These are phyloP conservation scores for Paramecium bursaria DNA, from an alignment of 73 alveolate genomes.

Conservation along the genomic window DNA sequence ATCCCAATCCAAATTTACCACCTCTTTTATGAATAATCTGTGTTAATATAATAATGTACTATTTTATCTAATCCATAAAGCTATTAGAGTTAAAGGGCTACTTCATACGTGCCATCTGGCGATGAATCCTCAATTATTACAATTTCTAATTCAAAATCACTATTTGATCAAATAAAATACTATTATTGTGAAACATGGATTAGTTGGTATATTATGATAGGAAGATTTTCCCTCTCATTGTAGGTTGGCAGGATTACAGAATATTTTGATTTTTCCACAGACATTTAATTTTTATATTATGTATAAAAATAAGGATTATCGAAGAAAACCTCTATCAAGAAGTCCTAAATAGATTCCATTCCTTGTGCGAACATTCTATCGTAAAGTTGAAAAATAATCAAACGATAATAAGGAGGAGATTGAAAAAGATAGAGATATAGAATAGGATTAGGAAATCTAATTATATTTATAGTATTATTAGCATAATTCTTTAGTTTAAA, in stretches of 20 bases:
- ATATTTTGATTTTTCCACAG: constrained; percentile 73
- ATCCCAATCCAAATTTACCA: constrained; percentile 98
- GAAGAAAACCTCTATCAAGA: too few species aligned
- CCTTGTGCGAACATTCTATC: too few species aligned
- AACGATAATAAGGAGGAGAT: too few species aligned
- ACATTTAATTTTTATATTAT: constrained; percentile 2
- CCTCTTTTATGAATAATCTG: constrained; percentile 85
- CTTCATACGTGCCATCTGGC: constrained; percentile 96
- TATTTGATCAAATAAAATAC: constrained; percentile 21
- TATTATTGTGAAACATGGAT: constrained; percentile 80
- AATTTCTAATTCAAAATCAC: constrained; percentile 87
- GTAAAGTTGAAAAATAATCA: too few species aligned
- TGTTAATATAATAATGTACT: constrained; percentile 10
- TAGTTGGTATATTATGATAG: constrained; percentile 87
- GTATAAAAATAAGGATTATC: too few species aligned
- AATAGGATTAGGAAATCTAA: not conserved
- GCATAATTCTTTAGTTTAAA: not conserved
- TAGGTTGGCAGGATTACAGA: constrained; percentile 97
- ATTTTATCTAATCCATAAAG: constrained; percentile 90
- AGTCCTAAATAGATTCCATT: too few species aligned
- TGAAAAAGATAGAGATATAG: too few species aligned
- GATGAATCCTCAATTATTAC: constrained; percentile 97
- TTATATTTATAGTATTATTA: constrained; percentile 29
- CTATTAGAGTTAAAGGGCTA: constrained; percentile 85
- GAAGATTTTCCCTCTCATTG: constrained; percentile 97